A percentile compares a stretch with the other conserved stretches of the same genome.
These are phyloP conservation scores for Globisporangium nagaii DNA, from an alignment of 352 stramenopile genomes.

Conservation along the genomic window DNA sequence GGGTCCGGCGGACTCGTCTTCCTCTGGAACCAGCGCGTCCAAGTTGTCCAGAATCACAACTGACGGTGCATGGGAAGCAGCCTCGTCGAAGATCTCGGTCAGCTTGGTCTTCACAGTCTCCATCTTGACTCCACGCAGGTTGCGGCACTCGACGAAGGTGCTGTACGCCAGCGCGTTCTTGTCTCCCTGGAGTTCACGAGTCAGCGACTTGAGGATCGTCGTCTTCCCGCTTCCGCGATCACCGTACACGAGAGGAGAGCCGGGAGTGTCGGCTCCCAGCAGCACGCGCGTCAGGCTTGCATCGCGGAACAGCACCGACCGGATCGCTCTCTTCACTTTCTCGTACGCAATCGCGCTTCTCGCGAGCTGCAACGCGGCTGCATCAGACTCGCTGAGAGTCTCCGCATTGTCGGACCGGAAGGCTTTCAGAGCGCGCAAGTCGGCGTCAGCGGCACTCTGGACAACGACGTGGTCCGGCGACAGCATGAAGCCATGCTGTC, in stretches of 20 bases:
- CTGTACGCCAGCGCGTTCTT: slow-evolving; percentile 33
- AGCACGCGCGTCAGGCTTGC: slow-evolving; percentile 49
- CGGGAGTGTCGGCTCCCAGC: slow-evolving; percentile 48
- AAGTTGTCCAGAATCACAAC: slow-evolving; percentile 81
- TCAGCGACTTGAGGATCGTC: slow-evolving; percentile 49
- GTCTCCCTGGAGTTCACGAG: slow-evolving; percentile 26
- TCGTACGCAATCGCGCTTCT: slow-evolving; percentile 38
- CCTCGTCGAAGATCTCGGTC: slow-evolving; percentile 49
- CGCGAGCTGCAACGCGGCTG: slow-evolving; percentile 32
- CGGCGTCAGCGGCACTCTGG: slow-evolving; percentile 16
- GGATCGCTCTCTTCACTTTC: slow-evolving; percentile 35
- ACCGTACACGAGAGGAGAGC: slow-evolving; percentile 66
- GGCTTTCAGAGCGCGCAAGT: slow-evolving; percentile 21
- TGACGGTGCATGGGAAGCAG: slow-evolving; percentile 35
- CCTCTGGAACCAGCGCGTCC: slow-evolving; percentile 73
- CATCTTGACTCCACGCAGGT: slow-evolving; percentile 84
- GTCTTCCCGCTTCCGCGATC: slow-evolving; percentile 77
- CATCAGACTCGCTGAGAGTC: slow-evolving; percentile 11
- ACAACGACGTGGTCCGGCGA: slow-evolving; percentile 26
- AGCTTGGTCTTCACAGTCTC: slow-evolving; percentile 70
- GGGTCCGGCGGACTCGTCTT: slow-evolving; percentile 62
- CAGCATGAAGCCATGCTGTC: slow-evolving; percentile 22
- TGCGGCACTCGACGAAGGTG: slow-evolving; percentile 56
- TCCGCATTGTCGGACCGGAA: slow-evolving; percentile 7
- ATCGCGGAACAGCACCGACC: slow-evolving; percentile 42